Base-by-base conservation (phyloP, 345 rosid species). In the Rhizophora mangle region DNA sequence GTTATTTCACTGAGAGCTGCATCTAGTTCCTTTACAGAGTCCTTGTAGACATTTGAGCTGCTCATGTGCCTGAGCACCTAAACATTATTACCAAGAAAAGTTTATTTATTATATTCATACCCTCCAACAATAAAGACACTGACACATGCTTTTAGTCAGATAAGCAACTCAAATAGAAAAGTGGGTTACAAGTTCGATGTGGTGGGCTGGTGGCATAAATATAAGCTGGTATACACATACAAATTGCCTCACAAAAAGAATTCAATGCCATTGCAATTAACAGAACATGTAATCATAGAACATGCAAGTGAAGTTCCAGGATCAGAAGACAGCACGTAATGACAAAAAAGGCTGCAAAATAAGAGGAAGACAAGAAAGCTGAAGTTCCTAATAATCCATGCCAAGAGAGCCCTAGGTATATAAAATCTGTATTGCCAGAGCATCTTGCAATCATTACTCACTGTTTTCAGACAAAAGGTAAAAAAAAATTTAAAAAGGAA, bases 11-110 rank as follows among this genome's bases (percentile, higher is more conserved):
- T 74, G 39, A 93, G 68, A 73, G 83, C 83, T 71, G 74, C 85
- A 34, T 93, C 96, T 69, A 90, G 83, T 79, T 85, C 93, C 73
- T 72, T 72, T 60, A 78, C 27, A 5, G 93, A 86, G 53, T 84
- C 96, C 20, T 56, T 78, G 69, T 77, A 86, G 63, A 59, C 39
- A 15, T 82, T 84, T 22, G 82, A 82, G 67, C 74, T 74, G 69
- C 62, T 80, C 68, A 90, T 72, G 65, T 74, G 70, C 62, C 57
- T 69, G 56, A 86, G 62, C 60, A 75, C 88, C 96, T 89, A 76
- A 61, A 37, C 61, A 61, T 61, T 49, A 67, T 21, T 46, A 39
- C 9, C 21, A 19, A 31, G 27, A 62, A 62, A 37, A 64, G 37
- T 24, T 53, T 43, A 24, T 65, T 55, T 11, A 22, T 19, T 15